phyloP scores from a whole-genome alignment of 1,139 yeast species.

The Neolecta irregularis region DNA sequence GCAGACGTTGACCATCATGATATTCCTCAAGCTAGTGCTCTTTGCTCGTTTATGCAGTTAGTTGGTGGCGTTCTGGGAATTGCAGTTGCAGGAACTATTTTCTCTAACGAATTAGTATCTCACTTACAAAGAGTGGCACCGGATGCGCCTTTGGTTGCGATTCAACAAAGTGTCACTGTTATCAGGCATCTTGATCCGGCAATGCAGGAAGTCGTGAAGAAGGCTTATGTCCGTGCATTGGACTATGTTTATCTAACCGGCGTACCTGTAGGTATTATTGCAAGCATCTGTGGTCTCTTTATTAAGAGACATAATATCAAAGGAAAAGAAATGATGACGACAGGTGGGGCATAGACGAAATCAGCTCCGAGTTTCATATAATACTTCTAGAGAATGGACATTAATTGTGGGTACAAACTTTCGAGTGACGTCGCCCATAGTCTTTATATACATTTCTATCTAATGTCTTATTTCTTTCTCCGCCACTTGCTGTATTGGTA shows the following conservation, averaged over 20 bases:
- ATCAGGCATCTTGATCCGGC: constrained; percentile 5
- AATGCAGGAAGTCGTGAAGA: constrained; percentile 2
- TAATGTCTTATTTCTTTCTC: no score
- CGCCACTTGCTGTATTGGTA: no score
- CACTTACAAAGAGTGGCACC: constrained; percentile 3
- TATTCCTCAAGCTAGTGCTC: constrained; percentile 11
- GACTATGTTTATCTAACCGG: constrained; percentile 3
- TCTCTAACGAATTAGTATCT: constrained; percentile 7
- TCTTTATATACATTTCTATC: no score
- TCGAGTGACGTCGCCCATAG: no score
- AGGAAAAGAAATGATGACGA: constrained; percentile 2
- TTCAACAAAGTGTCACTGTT: constrained; percentile 6
- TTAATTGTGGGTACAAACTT: no score
- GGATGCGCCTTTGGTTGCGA: neutral
- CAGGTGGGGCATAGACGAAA: no score
- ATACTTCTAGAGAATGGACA: no score
- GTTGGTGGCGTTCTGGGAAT: constrained; percentile 12
- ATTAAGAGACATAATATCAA: constrained; percentile 8
- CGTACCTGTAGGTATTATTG: constrained; percentile 3
- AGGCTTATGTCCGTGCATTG: constrained; percentile 6
- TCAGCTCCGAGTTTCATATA: no score
- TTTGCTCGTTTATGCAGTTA: constrained; percentile 10
- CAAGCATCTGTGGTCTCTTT: constrained; percentile 3
- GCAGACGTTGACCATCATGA: constrained; percentile 9
- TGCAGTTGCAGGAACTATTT: constrained; percentile 11